phyloP scores from a whole-genome alignment of 1,139 yeast genomes.

The Wickerhamomyces sp. region DNA sequence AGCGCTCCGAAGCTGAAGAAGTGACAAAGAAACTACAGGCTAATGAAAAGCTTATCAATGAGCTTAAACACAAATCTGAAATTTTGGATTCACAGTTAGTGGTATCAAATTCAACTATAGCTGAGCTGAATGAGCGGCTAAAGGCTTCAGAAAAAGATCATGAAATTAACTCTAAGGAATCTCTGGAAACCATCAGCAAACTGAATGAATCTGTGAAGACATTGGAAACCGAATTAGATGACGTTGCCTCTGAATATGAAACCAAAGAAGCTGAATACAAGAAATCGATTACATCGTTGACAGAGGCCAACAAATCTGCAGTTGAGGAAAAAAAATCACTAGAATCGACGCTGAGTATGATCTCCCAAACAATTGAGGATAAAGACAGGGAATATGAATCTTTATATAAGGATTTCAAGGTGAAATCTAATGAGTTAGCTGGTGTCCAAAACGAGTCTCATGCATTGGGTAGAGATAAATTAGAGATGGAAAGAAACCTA shows the following conservation, averaged over 20 bases:
- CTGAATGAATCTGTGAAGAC: constrained; percentile 4
- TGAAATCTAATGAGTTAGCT: constrained; percentile 10
- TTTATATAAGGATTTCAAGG: constrained; percentile 11
- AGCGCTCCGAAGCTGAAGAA: not conserved
- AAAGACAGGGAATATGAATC: constrained; percentile 25
- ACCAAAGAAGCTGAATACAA: constrained; percentile 16
- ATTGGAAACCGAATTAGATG: constrained; percentile 21
- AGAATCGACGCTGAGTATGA: constrained; percentile 26
- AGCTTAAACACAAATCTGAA: not conserved
- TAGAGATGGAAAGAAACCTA: constrained; percentile 1
- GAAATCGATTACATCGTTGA: constrained; percentile 10
- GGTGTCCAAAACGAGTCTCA: constrained; percentile 8
- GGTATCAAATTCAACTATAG: not conserved
- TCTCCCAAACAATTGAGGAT: constrained; percentile 28
- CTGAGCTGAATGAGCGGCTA: not conserved
- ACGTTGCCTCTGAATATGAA: constrained; percentile 17
- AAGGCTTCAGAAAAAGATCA: not conserved
- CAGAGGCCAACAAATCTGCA: constrained; percentile 21
- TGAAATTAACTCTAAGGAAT: not conserved
- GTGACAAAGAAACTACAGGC: not conserved
- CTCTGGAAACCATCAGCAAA: not conserved
- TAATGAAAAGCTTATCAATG: not conserved
- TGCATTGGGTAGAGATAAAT: constrained; percentile 4
- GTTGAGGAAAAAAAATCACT: constrained; percentile 27
- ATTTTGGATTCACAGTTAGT: not conserved